Conservation (phyloP, 1,139 yeast genomes). For the Debaryomycetaceae sp. region DNA sequence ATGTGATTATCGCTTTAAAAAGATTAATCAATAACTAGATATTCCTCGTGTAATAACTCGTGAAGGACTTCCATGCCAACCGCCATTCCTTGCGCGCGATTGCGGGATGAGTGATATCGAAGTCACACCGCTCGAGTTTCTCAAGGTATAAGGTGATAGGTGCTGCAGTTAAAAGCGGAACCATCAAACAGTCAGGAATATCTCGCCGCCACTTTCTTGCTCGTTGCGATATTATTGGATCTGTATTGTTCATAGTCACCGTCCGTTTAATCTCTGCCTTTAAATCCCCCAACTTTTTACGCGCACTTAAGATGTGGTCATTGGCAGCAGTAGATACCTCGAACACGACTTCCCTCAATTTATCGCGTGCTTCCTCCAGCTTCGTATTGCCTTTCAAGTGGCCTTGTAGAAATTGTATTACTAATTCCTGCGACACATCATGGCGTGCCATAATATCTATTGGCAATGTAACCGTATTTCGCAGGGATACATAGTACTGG, state of each 20-base stretch:
- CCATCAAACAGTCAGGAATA: conserved; percentile 55
- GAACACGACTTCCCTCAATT: conserved; percentile 50
- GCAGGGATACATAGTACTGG: conserved; percentile 42
- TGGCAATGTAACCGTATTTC: conserved; percentile 52
- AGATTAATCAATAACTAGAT: no score
- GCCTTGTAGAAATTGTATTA: conserved; percentile 42
- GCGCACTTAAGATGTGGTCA: conserved; percentile 67
- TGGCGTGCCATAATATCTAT: conserved; percentile 45
- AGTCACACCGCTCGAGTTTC: conserved; percentile 50
- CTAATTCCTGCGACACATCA: conserved; percentile 53
- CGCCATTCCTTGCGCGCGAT: conserved; percentile 57
- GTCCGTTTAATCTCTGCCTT: conserved; percentile 21
- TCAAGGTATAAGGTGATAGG: conserved; percentile 58
- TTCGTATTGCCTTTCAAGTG: conserved; percentile 19
- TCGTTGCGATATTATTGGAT: conserved; percentile 20
- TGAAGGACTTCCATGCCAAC: conserved; percentile 57
- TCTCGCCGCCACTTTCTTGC: conserved; percentile 30
- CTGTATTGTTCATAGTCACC: conserved; percentile 14
- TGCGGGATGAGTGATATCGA: conserved; percentile 44
- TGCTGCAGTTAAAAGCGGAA: conserved; percentile 57
- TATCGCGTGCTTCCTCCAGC: conserved; percentile 14
- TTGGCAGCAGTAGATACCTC: conserved; percentile 69
- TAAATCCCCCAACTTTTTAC: conserved; percentile 35
- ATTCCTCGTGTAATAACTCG: conserved; percentile 34
- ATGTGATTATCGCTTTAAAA: no score